Evolutionary conservation across 768 basidiomycete species (phyloP), one percentile per base, ranked within the genome.

Genomic region (Kwoniella dejecticola): DNA sequence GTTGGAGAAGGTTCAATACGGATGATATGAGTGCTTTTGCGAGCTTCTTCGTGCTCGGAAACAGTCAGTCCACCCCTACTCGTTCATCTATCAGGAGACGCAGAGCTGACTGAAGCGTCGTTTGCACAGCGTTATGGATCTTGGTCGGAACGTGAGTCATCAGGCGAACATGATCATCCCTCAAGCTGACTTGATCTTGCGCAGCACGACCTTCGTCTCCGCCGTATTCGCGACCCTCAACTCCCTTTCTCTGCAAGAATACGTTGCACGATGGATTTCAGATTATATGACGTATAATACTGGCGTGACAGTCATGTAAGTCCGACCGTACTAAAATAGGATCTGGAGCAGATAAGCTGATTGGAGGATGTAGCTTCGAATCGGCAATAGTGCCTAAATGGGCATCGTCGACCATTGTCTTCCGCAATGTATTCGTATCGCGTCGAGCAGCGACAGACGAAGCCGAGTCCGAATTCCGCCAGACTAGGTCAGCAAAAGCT

Each of bases 301-400:
- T 0, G 96, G 96, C 1, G 87, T 95, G 41, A 93, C 87, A 13
- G 87, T 99, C 68, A 89, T 95, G 74, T 78, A 50, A 63, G 73
- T 62, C n/a, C 36, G 46, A 21, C 30, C 24, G 24, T 33, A 13
- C 56, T 57, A 29, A 17, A 7, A 49, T n/a, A n/a, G n/a, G 13
- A 19, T n/a, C 26, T 50, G 29, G n/a, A 21, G n/a, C 30, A 55
- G 15, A n/a, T 17, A 38, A 24, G 54, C 55, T 49, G 47, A 45
- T 40, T 26, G 13, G n/a, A 41, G 13, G 31, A 27, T 26, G 26
- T 54, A 77, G 72, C 54, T 97, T 97, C 77, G 96, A 99, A 79
- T 92, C 90, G 4, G 96, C 96, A 29, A 94, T 98, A 69, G 94
- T 98, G 10, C 95, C 96, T 2, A 93, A 91, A 77, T 96, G 94